A percentile compares a stretch with the other conserved stretches of the same genome.
Conservation (phyloP, 2,329 filamentous ascomycete species). For the Colletotrichum acutatum region DNA sequence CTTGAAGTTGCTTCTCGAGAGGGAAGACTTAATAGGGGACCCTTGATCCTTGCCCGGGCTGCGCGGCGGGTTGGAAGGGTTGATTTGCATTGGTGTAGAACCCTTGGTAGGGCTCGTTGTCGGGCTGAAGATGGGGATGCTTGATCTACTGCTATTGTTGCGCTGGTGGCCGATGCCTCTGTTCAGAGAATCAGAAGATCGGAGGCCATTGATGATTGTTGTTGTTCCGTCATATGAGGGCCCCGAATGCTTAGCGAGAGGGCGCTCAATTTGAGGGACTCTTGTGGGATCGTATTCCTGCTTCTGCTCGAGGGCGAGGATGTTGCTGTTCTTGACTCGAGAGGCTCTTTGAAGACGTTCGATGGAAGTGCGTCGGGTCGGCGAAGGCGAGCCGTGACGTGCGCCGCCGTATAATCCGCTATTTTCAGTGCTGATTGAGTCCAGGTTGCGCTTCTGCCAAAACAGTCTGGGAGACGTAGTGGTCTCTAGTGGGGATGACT, state of each 20-base stretch:
- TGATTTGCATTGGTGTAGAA: constrained; percentile 12
- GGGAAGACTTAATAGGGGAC: constrained; percentile 90
- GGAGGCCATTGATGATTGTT: constrained; percentile 57
- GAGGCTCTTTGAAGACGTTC: constrained; percentile 95
- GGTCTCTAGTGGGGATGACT: constrained; percentile 79
- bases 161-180: constrained; percentile 58
- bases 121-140: constrained; percentile 67
- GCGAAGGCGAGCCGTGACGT: constrained; percentile 71
- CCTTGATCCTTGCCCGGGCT: constrained; percentile 76
- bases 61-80: constrained; percentile 45
- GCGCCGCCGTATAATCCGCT: constrained; percentile 67
- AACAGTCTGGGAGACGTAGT: constrained; percentile 84
- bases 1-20: constrained; percentile 76
- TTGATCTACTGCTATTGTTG: constrained; percentile 66
- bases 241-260: constrained; percentile 80
- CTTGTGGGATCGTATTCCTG: constrained; percentile 90
- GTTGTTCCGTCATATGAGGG: constrained; percentile 74
- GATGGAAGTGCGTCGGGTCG: constrained; percentile 87
- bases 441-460: constrained; percentile 84
- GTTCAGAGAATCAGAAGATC: constrained; percentile 58
- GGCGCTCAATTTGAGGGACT: constrained; percentile 82
- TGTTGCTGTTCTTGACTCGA: constrained; percentile 97
- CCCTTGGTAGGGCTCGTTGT: constrained; percentile 46
- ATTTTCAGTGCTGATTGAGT: constrained; percentile 73
- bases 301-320: constrained; percentile 92